phyloP scores from a whole-genome alignment of 495 filamentous ascomycete species.

The Bombardia bombarda region DNA sequence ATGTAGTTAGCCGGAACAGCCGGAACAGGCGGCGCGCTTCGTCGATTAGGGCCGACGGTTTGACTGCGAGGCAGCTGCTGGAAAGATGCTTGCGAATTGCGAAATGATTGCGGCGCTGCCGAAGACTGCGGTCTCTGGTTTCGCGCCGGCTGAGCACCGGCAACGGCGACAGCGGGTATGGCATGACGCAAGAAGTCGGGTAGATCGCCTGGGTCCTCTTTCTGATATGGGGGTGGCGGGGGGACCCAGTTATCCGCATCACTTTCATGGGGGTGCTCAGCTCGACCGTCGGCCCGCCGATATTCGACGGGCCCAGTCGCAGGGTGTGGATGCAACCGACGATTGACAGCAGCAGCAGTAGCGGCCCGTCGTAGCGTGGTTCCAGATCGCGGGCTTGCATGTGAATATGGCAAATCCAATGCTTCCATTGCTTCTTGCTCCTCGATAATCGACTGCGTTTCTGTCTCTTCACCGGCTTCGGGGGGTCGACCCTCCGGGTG shows the following conservation, averaged over 20 bases:
- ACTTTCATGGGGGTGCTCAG: slow-evolving; percentile 74
- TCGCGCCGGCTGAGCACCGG: neutral
- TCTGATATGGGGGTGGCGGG: slow-evolving; percentile 81
- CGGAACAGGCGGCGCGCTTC: slow-evolving; percentile 9
- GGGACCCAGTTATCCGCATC: slow-evolving; percentile 92
- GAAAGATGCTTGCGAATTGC: slow-evolving; percentile 6
- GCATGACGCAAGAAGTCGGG: slow-evolving; percentile 39
- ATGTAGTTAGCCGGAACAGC: slow-evolving; percentile 17
- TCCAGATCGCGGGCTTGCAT: slow-evolving; percentile 67
- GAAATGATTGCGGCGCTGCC: neutral
- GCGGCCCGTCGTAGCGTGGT: slow-evolving; percentile 71
- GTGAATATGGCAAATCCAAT: slow-evolving; percentile 65
- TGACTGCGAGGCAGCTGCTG: slow-evolving; percentile 13
- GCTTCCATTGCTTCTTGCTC: slow-evolving; percentile 52
- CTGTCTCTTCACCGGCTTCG: slow-evolving; percentile 18
- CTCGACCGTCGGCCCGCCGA: slow-evolving; percentile 54
- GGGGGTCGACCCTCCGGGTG: slow-evolving; percentile 5
- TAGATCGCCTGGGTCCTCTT: slow-evolving; percentile 52
- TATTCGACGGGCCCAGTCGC: slow-evolving; percentile 35
- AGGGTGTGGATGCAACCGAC: slow-evolving; percentile 44
- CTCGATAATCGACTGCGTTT: slow-evolving; percentile 32
- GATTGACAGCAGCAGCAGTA: slow-evolving; percentile 65
- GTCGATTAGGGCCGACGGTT: slow-evolving; percentile 5
- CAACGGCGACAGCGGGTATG: slow-evolving; percentile 22
- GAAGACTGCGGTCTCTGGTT: slow-evolving; percentile 4